These are phyloP conservation scores for Mycena rosella DNA, from an alignment of 768 basidiomycete genomes.

Conservation along the genomic window DNA sequence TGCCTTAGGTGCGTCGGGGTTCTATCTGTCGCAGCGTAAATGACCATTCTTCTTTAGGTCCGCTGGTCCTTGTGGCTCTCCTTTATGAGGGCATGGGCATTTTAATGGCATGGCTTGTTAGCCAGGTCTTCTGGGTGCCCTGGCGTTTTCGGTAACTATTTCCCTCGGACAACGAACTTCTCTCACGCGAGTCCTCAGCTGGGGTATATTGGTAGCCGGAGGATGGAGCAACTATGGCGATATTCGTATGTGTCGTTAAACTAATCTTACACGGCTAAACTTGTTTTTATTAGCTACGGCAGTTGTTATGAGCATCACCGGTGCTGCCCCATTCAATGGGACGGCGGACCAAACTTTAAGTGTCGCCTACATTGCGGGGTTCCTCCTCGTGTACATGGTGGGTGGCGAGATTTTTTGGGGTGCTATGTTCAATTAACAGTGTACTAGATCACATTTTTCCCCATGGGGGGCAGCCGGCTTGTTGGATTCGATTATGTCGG, in stretches of 20 bases:
- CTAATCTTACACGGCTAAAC: background rate
- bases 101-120: slow-evolving; percentile 64
- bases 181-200: slow-evolving; percentile 7
- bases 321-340: slow-evolving; percentile 71
- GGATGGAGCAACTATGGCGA: slow-evolving; percentile 80
- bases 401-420: slow-evolving; percentile 29
- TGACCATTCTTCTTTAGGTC: slow-evolving; percentile 57
- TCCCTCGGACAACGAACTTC: background rate
- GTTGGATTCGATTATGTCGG: slow-evolving; percentile 75
- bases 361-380: slow-evolving; percentile 75
- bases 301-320: slow-evolving; percentile 74
- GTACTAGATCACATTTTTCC: slow-evolving; percentile 72
- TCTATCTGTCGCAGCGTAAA: background rate
- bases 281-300: slow-evolving; percentile 63
- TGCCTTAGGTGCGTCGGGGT: slow-evolving; percentile 48
- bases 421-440: background rate
- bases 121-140: slow-evolving; percentile 81
- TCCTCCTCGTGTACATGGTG: slow-evolving; percentile 72
- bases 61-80: slow-evolving; percentile 69
- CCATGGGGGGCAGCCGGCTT: slow-evolving; percentile 67
- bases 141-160: slow-evolving; percentile 71
- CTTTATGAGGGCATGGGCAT: slow-evolving; percentile 72
- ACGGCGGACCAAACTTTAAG: slow-evolving; percentile 70
- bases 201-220: slow-evolving; percentile 76
- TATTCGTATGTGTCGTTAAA: slow-evolving; percentile 64